phyloP scores from a whole-genome alignment of 2,329 filamentous ascomycete genomes.

The Graphiopsis chlorocephala region DNA sequence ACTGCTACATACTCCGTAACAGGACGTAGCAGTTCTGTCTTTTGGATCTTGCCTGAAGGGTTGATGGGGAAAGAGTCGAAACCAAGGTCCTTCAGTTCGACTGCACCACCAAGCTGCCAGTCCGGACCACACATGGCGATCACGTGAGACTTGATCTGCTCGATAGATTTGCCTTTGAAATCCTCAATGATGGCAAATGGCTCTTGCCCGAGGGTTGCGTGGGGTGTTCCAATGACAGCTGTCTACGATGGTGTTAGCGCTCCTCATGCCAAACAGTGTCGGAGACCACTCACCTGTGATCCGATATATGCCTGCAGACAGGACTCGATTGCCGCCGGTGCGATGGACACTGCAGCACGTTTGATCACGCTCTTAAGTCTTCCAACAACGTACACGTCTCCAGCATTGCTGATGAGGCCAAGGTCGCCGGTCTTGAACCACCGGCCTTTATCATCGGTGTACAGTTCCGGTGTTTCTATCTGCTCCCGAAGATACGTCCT shows the following conservation, averaged over 20 bases:
- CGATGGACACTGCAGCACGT: slow-evolving; percentile 22
- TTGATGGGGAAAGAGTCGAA: slow-evolving; percentile 25
- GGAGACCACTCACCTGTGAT: background rate
- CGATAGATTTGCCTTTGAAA: slow-evolving; percentile 19
- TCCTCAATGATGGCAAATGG: slow-evolving; percentile 23
- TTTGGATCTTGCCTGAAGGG: slow-evolving; percentile 26
- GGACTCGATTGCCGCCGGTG: slow-evolving; percentile 26
- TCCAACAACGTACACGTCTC: slow-evolving; percentile 26
- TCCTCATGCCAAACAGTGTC: background rate
- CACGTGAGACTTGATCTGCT: slow-evolving; percentile 20
- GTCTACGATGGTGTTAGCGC: slow-evolving; percentile 3
- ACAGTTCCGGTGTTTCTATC: slow-evolving; percentile 20
- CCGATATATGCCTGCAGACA: slow-evolving; percentile 22
- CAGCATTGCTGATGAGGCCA: slow-evolving; percentile 21
- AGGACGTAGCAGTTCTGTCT: background rate
- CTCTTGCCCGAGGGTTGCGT: slow-evolving; percentile 21
- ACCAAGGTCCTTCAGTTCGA: slow-evolving; percentile 22
- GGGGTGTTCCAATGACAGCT: slow-evolving; percentile 21
- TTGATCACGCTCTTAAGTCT: slow-evolving; percentile 28
- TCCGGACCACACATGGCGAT: slow-evolving; percentile 23
- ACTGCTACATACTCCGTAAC: background rate
- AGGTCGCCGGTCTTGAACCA: slow-evolving; percentile 31
- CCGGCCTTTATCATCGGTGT: slow-evolving; percentile 17
- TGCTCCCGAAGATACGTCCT: slow-evolving; percentile 23
- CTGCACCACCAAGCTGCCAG: slow-evolving; percentile 22